A percentile compares a stretch with the other conserved stretches of the same genome.
Evolutionary conservation across 306 rosid genomes (phyloP).

Genomic region (Cajanus cajan): DNA sequence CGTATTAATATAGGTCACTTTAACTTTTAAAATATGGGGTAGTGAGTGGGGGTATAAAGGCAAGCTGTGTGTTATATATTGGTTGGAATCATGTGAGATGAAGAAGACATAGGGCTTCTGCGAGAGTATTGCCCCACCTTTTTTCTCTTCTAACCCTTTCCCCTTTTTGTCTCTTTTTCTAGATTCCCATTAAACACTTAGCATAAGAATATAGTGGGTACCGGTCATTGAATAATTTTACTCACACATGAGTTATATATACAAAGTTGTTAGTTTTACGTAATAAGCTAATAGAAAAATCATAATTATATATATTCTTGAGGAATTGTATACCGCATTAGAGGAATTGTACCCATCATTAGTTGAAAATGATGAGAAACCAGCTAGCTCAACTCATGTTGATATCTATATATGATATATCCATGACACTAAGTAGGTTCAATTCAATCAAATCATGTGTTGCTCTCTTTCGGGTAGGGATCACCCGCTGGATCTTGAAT

Average conservation of each 20-base stretch:
- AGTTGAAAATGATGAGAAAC: constrained; percentile 16
- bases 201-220: constrained; percentile 36
- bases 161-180: constrained; percentile 30
- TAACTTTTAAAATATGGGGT: constrained; percentile 43
- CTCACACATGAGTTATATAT: background rate
- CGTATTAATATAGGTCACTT: constrained; percentile 26
- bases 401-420: background rate
- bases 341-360: background rate
- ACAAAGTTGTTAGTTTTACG: background rate
- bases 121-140: constrained; percentile 16
- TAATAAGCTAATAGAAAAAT: background rate
- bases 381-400: background rate
- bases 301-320: background rate
- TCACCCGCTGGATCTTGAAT: constrained; percentile 6
- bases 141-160: background rate
- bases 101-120: constrained; percentile 23
- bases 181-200: constrained; percentile 42
- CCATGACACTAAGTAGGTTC: background rate
- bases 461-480: background rate
- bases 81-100: constrained; percentile 43
- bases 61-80: constrained; percentile 36
- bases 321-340: constrained; percentile 10
- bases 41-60: constrained; percentile 55
- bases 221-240: background rate
- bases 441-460: constrained; percentile 11